phyloP scores from a whole-genome alignment of 2,329 filamentous ascomycete genomes.

The Exophiala calicioides region DNA sequence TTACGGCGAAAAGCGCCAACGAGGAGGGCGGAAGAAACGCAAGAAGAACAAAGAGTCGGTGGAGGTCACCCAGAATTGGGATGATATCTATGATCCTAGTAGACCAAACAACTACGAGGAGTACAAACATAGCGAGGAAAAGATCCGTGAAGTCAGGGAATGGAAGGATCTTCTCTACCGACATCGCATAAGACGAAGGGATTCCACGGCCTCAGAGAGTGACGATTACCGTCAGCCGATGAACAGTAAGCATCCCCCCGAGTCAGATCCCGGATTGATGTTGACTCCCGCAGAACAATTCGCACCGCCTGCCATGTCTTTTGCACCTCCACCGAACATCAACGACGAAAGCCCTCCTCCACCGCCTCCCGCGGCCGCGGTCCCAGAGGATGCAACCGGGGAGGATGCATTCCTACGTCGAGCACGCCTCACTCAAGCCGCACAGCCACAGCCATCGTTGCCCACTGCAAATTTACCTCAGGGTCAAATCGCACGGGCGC shows the following conservation, averaged over 20 bases:
- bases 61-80: constrained; percentile 69
- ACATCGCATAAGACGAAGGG: constrained; percentile 58
- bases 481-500: constrained; percentile 68
- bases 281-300: constrained; percentile 45
- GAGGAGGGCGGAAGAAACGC: constrained; percentile 76
- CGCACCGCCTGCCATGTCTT: constrained; percentile 50
- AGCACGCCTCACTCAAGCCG: constrained; percentile 56
- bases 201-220: constrained; percentile 51
- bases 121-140: constrained; percentile 81
- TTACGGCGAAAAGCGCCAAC: constrained; percentile 70
- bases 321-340: constrained; percentile 53
- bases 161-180: constrained; percentile 83
- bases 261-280: neutral
- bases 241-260: constrained; percentile 44
- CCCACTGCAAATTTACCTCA: constrained; percentile 39
- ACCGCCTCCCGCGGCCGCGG: constrained; percentile 44
- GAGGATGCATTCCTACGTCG: constrained; percentile 70
- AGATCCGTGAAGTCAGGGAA: constrained; percentile 74
- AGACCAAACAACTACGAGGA: constrained; percentile 82
- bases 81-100: constrained; percentile 84
- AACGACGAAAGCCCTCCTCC: constrained; percentile 32
- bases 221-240: constrained; percentile 48
- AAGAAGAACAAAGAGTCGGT: constrained; percentile 67
- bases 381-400: constrained; percentile 62
- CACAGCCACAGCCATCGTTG: constrained; percentile 33